Conservation (phyloP, 202 grass and related monocot species). For the Zoysia matrella region DNA sequence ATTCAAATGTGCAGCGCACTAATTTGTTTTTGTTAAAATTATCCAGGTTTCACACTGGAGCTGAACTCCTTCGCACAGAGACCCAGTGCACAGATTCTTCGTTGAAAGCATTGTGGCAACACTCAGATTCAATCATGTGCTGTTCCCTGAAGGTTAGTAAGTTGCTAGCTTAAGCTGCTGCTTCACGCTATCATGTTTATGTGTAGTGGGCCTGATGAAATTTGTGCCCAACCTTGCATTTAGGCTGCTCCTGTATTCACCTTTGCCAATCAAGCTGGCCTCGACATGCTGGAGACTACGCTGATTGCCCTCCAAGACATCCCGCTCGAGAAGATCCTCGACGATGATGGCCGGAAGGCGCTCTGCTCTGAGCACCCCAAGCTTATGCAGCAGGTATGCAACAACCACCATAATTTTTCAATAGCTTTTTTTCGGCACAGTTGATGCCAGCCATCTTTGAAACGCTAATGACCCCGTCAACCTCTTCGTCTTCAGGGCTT, state of each 20-base stretch:
- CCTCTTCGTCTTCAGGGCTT: slow-evolving; percentile 60
- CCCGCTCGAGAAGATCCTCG: slow-evolving; percentile 76
- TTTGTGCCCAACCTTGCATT: background rate
- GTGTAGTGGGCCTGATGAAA: background rate
- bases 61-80: slow-evolving; percentile 66
- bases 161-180: background rate
- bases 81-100: slow-evolving; percentile 60
- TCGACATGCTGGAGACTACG: slow-evolving; percentile 93
- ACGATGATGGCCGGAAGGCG: slow-evolving; percentile 73
- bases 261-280: slow-evolving; percentile 82
- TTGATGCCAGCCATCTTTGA: background rate
- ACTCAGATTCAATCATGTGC: slow-evolving; percentile 90
- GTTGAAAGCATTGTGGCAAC: slow-evolving; percentile 89
- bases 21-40: slow-evolving; percentile 16
- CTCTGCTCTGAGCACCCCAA: slow-evolving; percentile 83
- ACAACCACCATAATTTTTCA: background rate
- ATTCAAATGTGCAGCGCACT: background rate
- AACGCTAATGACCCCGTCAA: background rate
- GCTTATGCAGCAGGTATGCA: slow-evolving; percentile 80
- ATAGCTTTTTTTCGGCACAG: background rate
- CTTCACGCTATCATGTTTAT: background rate
- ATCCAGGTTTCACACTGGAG: slow-evolving; percentile 78
- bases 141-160: slow-evolving; percentile 83
- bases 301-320: slow-evolving; percentile 84
- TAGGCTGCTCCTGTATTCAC: slow-evolving; percentile 88